Evolutionary conservation across 768 basidiomycete genomes (phyloP), one percentile per base, ranked within the genome.

Genomic region (Crucibulum laeve): DNA sequence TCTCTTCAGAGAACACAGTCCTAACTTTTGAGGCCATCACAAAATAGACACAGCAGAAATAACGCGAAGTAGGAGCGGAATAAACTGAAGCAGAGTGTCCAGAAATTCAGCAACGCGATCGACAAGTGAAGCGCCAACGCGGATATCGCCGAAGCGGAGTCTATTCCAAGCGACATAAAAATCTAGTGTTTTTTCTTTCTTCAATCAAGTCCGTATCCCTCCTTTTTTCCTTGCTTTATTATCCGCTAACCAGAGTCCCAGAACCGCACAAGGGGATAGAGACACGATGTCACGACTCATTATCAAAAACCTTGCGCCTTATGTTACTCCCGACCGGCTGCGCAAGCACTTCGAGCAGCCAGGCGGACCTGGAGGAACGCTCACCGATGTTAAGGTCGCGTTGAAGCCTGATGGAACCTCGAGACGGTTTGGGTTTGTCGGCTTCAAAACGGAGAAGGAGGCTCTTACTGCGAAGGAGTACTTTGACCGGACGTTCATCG

Each of bases 361-460:
- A 25, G 73, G 69, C 19, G 74, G 76, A 15, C 86, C 84, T 1
- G 65, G 68, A 0, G 87, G 83, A 3, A 78, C 74, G 1, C 73
- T 96, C 36, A 99, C 96, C 3, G 96, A 98, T 65, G 71, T 84
- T 39, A 89, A 89, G 59, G 74, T 97, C 40, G 80, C 91, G 3
- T 71, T 71, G 21, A 87, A 89, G 61, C 67, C 63, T 0, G 83
- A 91, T 57, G 92, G 91, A 1, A 84, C 82, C 0, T 84, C 87
- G 0, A 73, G 96, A 5, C 74, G 89, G 25, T 94, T 99, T 59
- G 96, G 88, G 0, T 99, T 98, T 56, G 73, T 95, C 6, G 96
- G 96, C 0, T 97, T 82, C 72, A 91, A 88, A 65, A 77, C 83
- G 0, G 73, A 84, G 23, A 68, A 76, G 22, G 88, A 96, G 46